phyloP scores from a whole-genome alignment of 2,329 filamentous ascomycete genomes.

The Albophoma yamanashiensis region DNA sequence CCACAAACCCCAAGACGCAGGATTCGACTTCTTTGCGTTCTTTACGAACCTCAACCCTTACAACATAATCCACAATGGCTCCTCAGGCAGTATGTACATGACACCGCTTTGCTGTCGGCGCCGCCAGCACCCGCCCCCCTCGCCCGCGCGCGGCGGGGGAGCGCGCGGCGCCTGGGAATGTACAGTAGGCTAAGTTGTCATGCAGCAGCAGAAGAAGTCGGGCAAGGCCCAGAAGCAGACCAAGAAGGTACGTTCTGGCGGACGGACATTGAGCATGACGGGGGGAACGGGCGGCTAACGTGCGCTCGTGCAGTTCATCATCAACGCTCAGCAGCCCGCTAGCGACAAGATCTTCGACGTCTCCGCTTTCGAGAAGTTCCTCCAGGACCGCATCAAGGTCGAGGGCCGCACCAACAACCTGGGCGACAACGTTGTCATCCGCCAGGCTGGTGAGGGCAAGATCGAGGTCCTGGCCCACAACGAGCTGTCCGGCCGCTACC shows the following conservation, averaged over 20 bases:
- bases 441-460: constrained; percentile 89
- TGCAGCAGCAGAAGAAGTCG: constrained; percentile 53
- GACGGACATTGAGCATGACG: not conserved
- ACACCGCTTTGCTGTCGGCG: constrained; percentile 91
- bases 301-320: constrained; percentile 63
- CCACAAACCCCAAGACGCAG: constrained; percentile 50
- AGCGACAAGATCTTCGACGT: constrained; percentile 99
- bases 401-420: constrained; percentile 98
- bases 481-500: constrained; percentile 95
- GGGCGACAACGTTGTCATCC: constrained; percentile 84
- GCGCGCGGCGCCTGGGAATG: constrained; percentile 17
- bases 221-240: constrained; percentile 68
- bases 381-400: constrained; percentile 99
- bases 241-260: constrained; percentile 57
- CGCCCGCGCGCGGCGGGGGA: not conserved
- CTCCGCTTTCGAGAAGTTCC: constrained; percentile 98
- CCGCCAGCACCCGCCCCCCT: constrained; percentile 11
- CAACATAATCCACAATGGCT: constrained; percentile 58
- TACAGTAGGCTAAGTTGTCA: constrained; percentile 94
- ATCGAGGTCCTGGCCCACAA: constrained; percentile 96
- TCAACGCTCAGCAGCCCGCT: constrained; percentile 97
- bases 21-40: constrained; percentile 64
- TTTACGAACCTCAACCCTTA: constrained; percentile 18
- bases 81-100: constrained; percentile 75
- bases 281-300: not conserved